Conservation (phyloP, 1,284 basidiomycete species). For the Lentinula novae-zelandiae region DNA sequence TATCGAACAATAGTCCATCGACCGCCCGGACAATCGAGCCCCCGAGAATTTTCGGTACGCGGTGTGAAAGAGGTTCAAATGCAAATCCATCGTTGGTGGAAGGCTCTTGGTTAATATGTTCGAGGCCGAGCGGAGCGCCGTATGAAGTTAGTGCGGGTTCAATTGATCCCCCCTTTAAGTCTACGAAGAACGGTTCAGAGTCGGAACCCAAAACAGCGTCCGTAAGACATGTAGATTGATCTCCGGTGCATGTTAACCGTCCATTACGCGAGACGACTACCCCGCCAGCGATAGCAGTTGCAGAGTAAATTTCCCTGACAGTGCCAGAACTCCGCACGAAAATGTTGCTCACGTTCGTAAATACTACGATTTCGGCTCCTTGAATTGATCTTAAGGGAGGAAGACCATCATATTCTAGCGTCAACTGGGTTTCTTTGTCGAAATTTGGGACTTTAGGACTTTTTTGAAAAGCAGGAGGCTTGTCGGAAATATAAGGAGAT, state of each 20-base stretch:
- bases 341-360: constrained; percentile 12
- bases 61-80: constrained; percentile 44
- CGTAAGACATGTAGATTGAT: constrained; percentile 23
- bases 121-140: constrained; percentile 57
- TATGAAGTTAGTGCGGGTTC: constrained; percentile 57
- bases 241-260: constrained; percentile 38
- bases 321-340: constrained; percentile 13
- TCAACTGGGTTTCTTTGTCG: constrained; percentile 35
- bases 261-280: constrained; percentile 41
- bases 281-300: constrained; percentile 19
- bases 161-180: constrained; percentile 41
- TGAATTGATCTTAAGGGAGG: constrained; percentile 36
- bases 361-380: constrained; percentile 8
- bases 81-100: constrained; percentile 66
- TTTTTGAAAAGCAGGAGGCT: constrained; percentile 35
- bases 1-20: constrained; percentile 74
- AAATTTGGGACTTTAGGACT: constrained; percentile 43
- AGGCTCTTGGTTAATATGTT: constrained; percentile 57
- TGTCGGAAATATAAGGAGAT: constrained; percentile 28
- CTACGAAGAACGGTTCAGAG: constrained; percentile 25
- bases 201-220: constrained; percentile 13
- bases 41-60: constrained; percentile 45
- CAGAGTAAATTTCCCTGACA: constrained; percentile 17
- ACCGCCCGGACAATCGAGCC: constrained; percentile 59
- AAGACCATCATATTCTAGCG: constrained; percentile 45